These are phyloP conservation scores for Fremontodendron californicum DNA, from an alignment of 345 rosid species.

Conservation along the genomic window DNA sequence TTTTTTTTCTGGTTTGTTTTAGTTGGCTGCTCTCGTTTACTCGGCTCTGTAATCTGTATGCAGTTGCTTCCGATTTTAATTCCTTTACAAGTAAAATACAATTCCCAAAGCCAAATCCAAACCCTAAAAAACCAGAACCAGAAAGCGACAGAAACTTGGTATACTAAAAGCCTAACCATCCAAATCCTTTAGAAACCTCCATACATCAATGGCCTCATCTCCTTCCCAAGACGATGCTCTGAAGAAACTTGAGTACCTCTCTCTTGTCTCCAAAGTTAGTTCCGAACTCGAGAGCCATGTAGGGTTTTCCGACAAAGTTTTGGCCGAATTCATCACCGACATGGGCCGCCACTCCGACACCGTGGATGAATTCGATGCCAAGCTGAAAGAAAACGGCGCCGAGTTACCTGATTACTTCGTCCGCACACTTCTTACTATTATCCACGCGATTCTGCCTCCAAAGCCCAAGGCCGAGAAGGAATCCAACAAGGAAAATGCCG, in stretches of 20 bases:
- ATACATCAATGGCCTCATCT: not conserved
- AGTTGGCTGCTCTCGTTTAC: too few relatives aligned
- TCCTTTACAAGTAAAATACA: too few relatives aligned
- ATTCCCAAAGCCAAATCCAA: not conserved
- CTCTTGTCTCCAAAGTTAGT: slow-evolving; percentile 81
- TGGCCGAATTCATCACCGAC: slow-evolving; percentile 80
- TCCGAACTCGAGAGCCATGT: slow-evolving; percentile 77
- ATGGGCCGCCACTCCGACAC: slow-evolving; percentile 52
- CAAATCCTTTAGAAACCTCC: not conserved
- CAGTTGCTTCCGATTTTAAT: too few relatives aligned
- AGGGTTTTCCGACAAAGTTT: slow-evolving; percentile 67
- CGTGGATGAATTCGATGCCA: slow-evolving; percentile 66
- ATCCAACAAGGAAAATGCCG: slow-evolving; percentile 21
- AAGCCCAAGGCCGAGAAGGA: slow-evolving; percentile 40
- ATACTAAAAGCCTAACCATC: too few relatives aligned
- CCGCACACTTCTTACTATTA: slow-evolving; percentile 64
- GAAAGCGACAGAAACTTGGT: too few relatives aligned
- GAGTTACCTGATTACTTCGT: slow-evolving; percentile 93
- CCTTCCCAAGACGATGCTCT: slow-evolving; percentile 35
- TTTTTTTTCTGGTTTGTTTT: too few relatives aligned
- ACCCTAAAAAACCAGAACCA: too few relatives aligned
- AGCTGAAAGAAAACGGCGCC: slow-evolving; percentile 66
- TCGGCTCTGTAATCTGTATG: too few relatives aligned
- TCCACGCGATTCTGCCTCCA: slow-evolving; percentile 82
- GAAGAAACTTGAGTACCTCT: slow-evolving; percentile 30